Base-by-base conservation (phyloP, 345 rosid genomes). In the Camelina neglecta region DNA sequence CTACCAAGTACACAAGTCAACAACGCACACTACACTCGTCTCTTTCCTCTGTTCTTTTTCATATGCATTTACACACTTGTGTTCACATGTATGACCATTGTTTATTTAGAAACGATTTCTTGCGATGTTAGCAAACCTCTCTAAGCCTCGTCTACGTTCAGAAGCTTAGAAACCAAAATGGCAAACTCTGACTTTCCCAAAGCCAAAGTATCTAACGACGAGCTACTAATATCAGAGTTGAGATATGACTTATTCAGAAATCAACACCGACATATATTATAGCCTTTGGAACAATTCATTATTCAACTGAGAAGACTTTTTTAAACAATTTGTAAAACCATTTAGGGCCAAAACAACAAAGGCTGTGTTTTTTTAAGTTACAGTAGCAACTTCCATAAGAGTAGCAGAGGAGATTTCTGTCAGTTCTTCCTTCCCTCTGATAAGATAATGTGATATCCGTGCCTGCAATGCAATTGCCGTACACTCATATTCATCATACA, bases 401-500 rank as follows among this genome's bases (percentile, higher is more conserved):
- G 70, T 10, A 65, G 62, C 33, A 48, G 54, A 68, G 24, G 5
- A 64, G 20, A 53, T 48, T 29, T 67, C 64, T 29, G 26, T 89
- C 84, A 94, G 76, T 94, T 92, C 87, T 94, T 94, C 75, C 97
- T 86, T 77, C 97, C 98, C 71, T 94, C 96, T 7, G 78, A 63
- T 67, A 92, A 73, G 81, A 94, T 92, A 42, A 94, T 80, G 81
- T 90, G 98, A 75, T 94, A 89, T 9, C 98, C 97, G 71, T 92
- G 98, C 75, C 98, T 92, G 89, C 85, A 75, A 57, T 24, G 92
- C 84, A 75, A 57, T 65, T 31, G 75, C 29, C 24, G 53, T 45
- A 38, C 18, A 71, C 18, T 38, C 51, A 79, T 16, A 67, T 53
- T 36, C 53, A 65, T 59, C 55, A 50, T 69, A 48, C 5, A 51